These are phyloP conservation scores for Amanita rubescens DNA, from an alignment of 768 basidiomycete species.

Conservation along the genomic window DNA sequence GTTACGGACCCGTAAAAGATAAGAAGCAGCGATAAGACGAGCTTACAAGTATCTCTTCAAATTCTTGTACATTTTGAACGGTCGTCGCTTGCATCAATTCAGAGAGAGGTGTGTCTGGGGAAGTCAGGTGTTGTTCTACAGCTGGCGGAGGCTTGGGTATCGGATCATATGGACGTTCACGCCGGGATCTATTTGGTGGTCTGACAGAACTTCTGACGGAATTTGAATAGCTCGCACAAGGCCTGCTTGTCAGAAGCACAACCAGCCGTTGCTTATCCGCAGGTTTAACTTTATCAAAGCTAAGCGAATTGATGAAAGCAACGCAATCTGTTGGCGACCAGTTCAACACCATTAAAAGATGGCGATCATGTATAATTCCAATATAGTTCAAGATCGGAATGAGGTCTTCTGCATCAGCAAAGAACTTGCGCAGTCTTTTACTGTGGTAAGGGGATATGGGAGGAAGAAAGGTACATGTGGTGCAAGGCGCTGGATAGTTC, in stretches of 20 bases:
- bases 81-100: slow-evolving; percentile 3
- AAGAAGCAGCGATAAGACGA: not conserved
- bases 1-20: not conserved
- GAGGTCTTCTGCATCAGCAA: slow-evolving; percentile 6
- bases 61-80: not conserved
- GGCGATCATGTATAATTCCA: slow-evolving; percentile 10
- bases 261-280: not conserved
- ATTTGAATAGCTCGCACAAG: too few relatives aligned
- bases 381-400: not conserved
- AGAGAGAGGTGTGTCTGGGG: not conserved
- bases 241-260: not conserved
- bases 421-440: not conserved
- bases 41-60: slow-evolving; percentile 1
- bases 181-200: not conserved
- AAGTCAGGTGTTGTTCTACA: not conserved
- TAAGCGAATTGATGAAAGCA: not conserved
- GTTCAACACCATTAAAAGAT: slow-evolving; percentile 8
- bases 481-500: slow-evolving; percentile 3
- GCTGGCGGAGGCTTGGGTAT: slow-evolving; percentile 2
- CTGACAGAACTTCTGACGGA: too few relatives aligned
- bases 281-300: not conserved
- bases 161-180: slow-evolving; percentile 3
- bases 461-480: slow-evolving; percentile 4
- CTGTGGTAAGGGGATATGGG: not conserved
- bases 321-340: not conserved